Conservation (phyloP, 2,329 filamentous ascomycete genomes). For the Aciculosporium take region DNA sequence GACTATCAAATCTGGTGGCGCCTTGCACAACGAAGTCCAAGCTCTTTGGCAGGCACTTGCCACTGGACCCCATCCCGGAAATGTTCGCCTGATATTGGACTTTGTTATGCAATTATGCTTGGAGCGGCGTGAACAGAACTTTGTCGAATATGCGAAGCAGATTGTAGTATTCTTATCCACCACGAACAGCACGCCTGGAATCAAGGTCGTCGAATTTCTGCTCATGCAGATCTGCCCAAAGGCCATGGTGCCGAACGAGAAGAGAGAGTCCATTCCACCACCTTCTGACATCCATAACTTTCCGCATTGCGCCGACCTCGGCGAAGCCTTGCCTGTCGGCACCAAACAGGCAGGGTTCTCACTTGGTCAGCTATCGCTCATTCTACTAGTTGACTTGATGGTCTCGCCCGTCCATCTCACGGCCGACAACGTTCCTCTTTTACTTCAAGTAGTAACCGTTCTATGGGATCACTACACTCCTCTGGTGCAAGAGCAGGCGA, state of each 20-base stretch:
- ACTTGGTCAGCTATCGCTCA: slow-evolving; percentile 80
- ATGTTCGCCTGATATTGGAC: slow-evolving; percentile 85
- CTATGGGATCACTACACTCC: slow-evolving; percentile 96
- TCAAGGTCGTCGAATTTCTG: slow-evolving; percentile 88
- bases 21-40: slow-evolving; percentile 90
- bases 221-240: slow-evolving; percentile 83
- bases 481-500: slow-evolving; percentile 87
- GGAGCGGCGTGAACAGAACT: slow-evolving; percentile 91
- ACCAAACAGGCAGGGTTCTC: slow-evolving; percentile 90
- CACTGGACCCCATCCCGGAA: slow-evolving; percentile 81
- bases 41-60: slow-evolving; percentile 94
- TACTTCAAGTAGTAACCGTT: slow-evolving; percentile 83
- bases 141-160: slow-evolving; percentile 95
- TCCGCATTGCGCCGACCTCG: slow-evolving; percentile 81
- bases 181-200: slow-evolving; percentile 55
- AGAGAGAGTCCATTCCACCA: slow-evolving; percentile 51
- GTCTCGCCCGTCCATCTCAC: slow-evolving; percentile 75
- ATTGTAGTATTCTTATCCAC: slow-evolving; percentile 93
- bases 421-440: slow-evolving; percentile 65
- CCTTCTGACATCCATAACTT: slow-evolving; percentile 61
- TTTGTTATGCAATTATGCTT: slow-evolving; percentile 93
- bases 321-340: slow-evolving; percentile 64
- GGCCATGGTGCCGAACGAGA: slow-evolving; percentile 91
- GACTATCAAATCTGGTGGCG: slow-evolving; percentile 79
- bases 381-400: slow-evolving; percentile 89